Conservation (phyloP, 2,329 filamentous ascomycete genomes). For the Arthroderma uncinatum region DNA sequence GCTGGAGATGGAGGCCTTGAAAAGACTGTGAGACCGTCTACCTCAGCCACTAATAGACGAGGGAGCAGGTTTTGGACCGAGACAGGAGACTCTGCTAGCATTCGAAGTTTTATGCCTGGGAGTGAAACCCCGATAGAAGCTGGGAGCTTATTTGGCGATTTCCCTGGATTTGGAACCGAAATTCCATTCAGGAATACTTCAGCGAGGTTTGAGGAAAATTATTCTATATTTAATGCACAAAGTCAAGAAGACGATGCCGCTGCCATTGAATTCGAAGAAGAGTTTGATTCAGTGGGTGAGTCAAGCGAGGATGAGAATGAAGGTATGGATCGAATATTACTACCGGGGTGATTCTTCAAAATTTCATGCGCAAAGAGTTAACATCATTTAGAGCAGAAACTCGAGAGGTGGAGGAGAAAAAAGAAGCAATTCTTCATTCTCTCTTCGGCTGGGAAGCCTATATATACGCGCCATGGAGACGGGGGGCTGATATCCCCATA, state of each 20-base stretch:
- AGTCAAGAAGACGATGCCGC: slow-evolving; percentile 36
- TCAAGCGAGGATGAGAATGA: slow-evolving; percentile 46
- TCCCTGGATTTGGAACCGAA: slow-evolving; percentile 38
- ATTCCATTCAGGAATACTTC: slow-evolving; percentile 22
- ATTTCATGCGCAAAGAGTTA: slow-evolving; percentile 14
- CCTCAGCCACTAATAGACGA: slow-evolving; percentile 31
- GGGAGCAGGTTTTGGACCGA: slow-evolving; percentile 41
- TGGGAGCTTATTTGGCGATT: slow-evolving; percentile 69
- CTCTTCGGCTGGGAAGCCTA: slow-evolving; percentile 90
- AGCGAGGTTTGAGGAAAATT: neutral
- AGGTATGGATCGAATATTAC: neutral
- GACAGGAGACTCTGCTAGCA: slow-evolving; percentile 39
- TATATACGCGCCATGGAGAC: slow-evolving; percentile 91
- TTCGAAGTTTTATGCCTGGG: slow-evolving; percentile 43
- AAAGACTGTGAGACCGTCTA: slow-evolving; percentile 6
- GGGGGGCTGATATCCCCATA: slow-evolving; percentile 82
- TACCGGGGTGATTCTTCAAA: slow-evolving; percentile 1
- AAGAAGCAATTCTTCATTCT: slow-evolving; percentile 95
- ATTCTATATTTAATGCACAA: neutral
- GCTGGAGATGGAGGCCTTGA: slow-evolving; percentile 21
- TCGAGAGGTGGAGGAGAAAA: slow-evolving; percentile 71
- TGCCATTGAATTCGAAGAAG: slow-evolving; percentile 57
- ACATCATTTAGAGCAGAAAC: slow-evolving; percentile 32
- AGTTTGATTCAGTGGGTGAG: slow-evolving; percentile 63
- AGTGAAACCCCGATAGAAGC: slow-evolving; percentile 56